Base-by-base conservation (phyloP, 2,329 filamentous ascomycete genomes). In the Fusarium caatingaense region DNA sequence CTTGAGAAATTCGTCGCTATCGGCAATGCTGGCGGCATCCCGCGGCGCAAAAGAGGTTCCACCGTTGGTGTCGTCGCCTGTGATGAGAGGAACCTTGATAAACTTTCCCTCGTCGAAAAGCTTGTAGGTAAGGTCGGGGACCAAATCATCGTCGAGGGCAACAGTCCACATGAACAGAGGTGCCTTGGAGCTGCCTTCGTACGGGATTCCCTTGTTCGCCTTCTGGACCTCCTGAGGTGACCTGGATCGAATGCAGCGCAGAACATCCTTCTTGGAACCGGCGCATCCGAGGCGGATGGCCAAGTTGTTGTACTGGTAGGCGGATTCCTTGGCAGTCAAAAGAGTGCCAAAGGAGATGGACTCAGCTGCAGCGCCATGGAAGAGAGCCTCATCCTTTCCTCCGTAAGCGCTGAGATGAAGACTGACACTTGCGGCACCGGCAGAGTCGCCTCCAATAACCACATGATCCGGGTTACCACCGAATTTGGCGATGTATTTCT, bases 401-500 rank as follows among this genome's bases (percentile, higher is more conserved):
- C 83, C 84, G 57, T 86, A 85, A 0, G 86, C 86, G 1, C 82
- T 87, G 44, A 93, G 82, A 25, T 92, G 89, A 37, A 92, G 82
- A 28, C 83, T 86, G n/a, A 93, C 84, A 6, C 89, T 89, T 2
- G 84, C 88, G 6, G 85, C 91, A 5, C 92, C 92, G 4, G 91
- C 91, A 56, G 89, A 91, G 66, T 85, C 88, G 12, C 92, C 92
- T 18, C 88, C 90, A 1, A 93, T 80, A 1, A 90, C 88, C 12
- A 93, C 89, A 69, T 92, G 90, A 1, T 82, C 74, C 2, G 91
- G 89, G 69, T 93, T 82, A 25, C 91, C 92, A 6, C 91, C 92
- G 70, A 94, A 94, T 76, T 87, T 76, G 6, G 76, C 64, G 44
- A 93, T 92, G 77, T 93, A 81, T 30, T 86, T 81, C 67, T 92